Evolutionary conservation across 2,329 filamentous ascomycete species (phyloP), one percentile per base, ranked within the genome.

Genomic region (Penicillium olsonii): DNA sequence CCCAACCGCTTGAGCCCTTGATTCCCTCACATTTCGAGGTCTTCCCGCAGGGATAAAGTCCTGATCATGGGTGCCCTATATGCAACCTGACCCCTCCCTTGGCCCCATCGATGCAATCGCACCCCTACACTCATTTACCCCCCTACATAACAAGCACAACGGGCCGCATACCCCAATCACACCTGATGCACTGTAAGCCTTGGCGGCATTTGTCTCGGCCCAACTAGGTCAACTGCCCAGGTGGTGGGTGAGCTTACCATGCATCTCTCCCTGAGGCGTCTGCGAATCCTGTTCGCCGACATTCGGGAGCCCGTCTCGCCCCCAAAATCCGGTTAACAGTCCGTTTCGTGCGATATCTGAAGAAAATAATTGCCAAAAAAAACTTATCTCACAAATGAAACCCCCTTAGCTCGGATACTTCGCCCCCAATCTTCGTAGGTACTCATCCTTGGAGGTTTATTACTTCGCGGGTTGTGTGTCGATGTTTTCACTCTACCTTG

Each of bases 401-500:
- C 33, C n/a, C 33, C 33, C 33, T 31, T 35, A 18, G 17, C 8
- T 18, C 15, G 18, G 18, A 35, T 35, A 35, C 17, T 35, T 35
- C 33, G 33, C 33, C 33, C 33, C 33, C 33, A 35, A 35, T 9
- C 18, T 19, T 11, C n/a, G 18, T 35, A 35, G 17, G 33, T 35
- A 35, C 17, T 35, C 33, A 35, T n/a, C n/a, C n/a, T n/a, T n/a
- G n/a, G n/a, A n/a, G 5, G n/a, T 35, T 18, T 35, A 35, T 11
- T 10, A 9, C n/a, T 17, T 17, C 33, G 17, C 8, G 33, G 22
- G 11, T 18, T 33, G 33, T 17, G 7, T 15, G 33, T 35, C 17
- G 15, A 35, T 35, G 33, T 15, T 35, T 40, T 35, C 45, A 37
- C 20, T 48, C 37, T 33, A 48, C 35, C 40, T 48, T 24, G 40